Evolutionary conservation across 768 basidiomycete species (phyloP).

Genomic region (Mycena belliarum): DNA sequence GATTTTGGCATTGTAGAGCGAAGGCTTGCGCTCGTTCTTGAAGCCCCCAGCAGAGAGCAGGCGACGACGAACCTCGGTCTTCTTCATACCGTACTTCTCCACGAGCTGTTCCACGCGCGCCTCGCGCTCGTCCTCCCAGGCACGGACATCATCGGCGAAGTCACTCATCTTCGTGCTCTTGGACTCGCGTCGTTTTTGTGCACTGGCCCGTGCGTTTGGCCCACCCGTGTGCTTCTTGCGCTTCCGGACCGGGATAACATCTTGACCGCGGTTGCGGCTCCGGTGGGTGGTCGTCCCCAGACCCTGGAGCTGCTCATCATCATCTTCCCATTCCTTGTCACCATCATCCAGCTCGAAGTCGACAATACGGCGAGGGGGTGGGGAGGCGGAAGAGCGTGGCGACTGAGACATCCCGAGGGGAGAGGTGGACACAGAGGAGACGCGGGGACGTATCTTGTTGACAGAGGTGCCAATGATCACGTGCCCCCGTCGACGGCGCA

Average conservation of each 20-base stretch:
- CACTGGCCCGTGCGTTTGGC: neutral
- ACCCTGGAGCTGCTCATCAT: neutral
- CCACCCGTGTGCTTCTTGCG: neutral
- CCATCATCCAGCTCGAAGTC: neutral
- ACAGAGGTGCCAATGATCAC: too few relatives aligned
- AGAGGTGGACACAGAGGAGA: too few relatives aligned
- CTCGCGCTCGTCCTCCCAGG: neutral
- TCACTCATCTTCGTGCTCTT: neutral
- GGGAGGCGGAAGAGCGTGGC: too few relatives aligned
- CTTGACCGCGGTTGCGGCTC: neutral
- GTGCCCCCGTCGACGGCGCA: too few relatives aligned
- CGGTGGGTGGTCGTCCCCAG: neutral
- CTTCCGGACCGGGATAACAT: neutral
- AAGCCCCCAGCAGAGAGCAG: neutral
- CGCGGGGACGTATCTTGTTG: too few relatives aligned
- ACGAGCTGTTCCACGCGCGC: neutral
- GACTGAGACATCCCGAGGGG: too few relatives aligned
- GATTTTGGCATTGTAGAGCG: neutral
- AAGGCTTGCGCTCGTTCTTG: neutral
- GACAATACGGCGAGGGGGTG: neutral
- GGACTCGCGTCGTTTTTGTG: neutral
- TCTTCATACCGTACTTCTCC: neutral
- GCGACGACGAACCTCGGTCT: neutral
- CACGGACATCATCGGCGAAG: neutral
- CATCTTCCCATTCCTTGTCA: neutral